These are phyloP conservation scores for Xylaria sp. DNA, from an alignment of 495 filamentous ascomycete genomes.

Conservation along the genomic window DNA sequence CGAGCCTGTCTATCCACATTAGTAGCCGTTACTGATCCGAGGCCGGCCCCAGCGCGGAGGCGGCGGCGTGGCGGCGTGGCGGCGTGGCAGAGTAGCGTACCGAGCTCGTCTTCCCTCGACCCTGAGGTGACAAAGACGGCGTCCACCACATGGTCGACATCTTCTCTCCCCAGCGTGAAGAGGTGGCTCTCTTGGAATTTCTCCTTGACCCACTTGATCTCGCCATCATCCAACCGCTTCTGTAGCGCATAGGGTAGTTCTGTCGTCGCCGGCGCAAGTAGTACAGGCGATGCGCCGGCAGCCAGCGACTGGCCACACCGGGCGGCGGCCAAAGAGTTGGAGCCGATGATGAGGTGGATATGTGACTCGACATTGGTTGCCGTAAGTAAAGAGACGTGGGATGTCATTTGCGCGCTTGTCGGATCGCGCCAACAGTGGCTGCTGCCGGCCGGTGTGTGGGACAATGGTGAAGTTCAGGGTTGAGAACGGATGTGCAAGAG, in stretches of 20 bases:
- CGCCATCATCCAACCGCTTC: slow-evolving; percentile 73
- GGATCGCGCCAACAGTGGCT: background rate
- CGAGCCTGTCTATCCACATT: slow-evolving; percentile 49
- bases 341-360: slow-evolving; percentile 85
- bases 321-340: slow-evolving; percentile 83
- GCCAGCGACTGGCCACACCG: slow-evolving; percentile 81
- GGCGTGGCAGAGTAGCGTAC: slow-evolving; percentile 7
- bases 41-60: background rate
- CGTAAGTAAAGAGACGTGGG: slow-evolving; percentile 68
- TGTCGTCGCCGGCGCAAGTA: slow-evolving; percentile 74
- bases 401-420: background rate
- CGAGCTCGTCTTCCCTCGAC: slow-evolving; percentile 47
- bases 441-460: background rate
- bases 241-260: slow-evolving; percentile 75
- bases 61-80: background rate
- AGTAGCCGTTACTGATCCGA: slow-evolving; percentile 12
- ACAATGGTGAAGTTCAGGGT: background rate
- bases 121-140: slow-evolving; percentile 86
- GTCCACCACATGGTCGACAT: slow-evolving; percentile 82
- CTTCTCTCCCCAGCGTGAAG: slow-evolving; percentile 75
- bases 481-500: background rate
- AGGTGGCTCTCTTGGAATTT: slow-evolving; percentile 78
- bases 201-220: slow-evolving; percentile 74
- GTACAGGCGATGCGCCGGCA: slow-evolving; percentile 83
- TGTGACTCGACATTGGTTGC: slow-evolving; percentile 77